Base-by-base conservation (phyloP, 345 rosid genomes). In the Euphorbia tirucalli region DNA sequence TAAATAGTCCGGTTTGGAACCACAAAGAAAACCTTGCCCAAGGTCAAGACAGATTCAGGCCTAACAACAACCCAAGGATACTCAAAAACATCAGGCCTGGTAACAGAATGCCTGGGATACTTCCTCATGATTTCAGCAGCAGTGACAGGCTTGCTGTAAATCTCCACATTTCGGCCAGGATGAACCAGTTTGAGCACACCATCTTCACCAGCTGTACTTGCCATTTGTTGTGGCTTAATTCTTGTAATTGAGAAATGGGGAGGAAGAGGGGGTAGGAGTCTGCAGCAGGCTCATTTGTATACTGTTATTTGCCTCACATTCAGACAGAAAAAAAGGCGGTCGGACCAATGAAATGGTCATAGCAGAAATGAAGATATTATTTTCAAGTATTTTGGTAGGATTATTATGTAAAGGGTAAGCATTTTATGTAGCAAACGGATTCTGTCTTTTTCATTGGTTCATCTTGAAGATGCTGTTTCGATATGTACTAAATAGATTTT, bases 31-130 rank as follows among this genome's bases (percentile, higher is more conserved):
- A 79, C 89, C 71, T 79, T 75, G 54, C 87, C 88, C 0, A 63
- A 59, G 22, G 52, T 49, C 41, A 85, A 49, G 8, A 81, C 4
- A 0, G 89, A 75, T 44, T 82, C 81, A 6, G 86, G 82, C 50
- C 65, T 82, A 67, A 84, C 86, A 58, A 87, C 85, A 15, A 81
- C 35, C 83, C 86, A 82, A 0, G 91, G 91, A 66, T 80, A 79
- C 77, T 82, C 54, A 19, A 87, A 87, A 43, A 85, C 73, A 0
- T 81, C 85, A 0, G 87, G 86, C 35, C 85, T 61, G 1, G 89
- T 81, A 11, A 87, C 61, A 3, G 84, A 79, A 78, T 87, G 89
- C 83, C 86, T 80, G 0, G 85, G 86, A 49, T 84, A 77, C 77
- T 72, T 83, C 69, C 44, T 63, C 81, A 85, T 66, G 64, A 87